These are phyloP conservation scores for Yamadazyma membranifaciens DNA, from an alignment of 1,139 yeast species.

Conservation along the genomic window DNA sequence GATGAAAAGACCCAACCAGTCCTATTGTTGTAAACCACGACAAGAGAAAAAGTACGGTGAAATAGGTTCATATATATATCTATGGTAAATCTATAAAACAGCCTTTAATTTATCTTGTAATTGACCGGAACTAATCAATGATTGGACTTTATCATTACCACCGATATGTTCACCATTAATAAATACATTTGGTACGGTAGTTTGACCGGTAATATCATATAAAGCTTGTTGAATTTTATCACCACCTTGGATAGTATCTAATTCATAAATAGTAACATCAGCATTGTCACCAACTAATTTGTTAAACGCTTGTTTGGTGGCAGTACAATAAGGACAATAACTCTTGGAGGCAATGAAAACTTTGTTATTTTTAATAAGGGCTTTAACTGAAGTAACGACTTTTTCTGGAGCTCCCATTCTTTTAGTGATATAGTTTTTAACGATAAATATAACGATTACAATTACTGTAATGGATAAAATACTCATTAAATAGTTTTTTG, in stretches of 20 bases:
- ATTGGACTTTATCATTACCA: constrained; percentile 86
- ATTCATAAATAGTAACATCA: constrained; percentile 64
- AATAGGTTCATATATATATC: too few relatives aligned
- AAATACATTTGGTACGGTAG: constrained; percentile 90
- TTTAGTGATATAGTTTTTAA: not conserved
- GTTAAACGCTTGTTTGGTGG: constrained; percentile 58
- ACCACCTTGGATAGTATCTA: constrained; percentile 50
- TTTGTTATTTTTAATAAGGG: constrained; percentile 62
- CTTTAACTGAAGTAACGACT: constrained; percentile 46
- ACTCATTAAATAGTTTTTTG: not conserved
- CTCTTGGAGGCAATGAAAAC: constrained; percentile 83
- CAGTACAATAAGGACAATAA: constrained; percentile 71
- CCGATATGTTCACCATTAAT: constrained; percentile 92
- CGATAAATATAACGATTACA: not conserved
- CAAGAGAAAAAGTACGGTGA: too few relatives aligned
- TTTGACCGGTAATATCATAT: constrained; percentile 76
- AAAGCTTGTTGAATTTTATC: constrained; percentile 73
- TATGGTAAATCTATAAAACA: constrained; percentile 27
- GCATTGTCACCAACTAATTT: constrained; percentile 54
- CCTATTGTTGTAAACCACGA: too few relatives aligned
- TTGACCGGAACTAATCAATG: constrained; percentile 40
- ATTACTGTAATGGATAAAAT: too few relatives aligned
- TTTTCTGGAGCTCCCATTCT: constrained; percentile 7
- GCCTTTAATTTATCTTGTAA: constrained; percentile 40
- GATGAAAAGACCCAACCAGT: too few relatives aligned